Base-by-base conservation (phyloP, 1,139 yeast species). In the Suhomyces terraborum region DNA sequence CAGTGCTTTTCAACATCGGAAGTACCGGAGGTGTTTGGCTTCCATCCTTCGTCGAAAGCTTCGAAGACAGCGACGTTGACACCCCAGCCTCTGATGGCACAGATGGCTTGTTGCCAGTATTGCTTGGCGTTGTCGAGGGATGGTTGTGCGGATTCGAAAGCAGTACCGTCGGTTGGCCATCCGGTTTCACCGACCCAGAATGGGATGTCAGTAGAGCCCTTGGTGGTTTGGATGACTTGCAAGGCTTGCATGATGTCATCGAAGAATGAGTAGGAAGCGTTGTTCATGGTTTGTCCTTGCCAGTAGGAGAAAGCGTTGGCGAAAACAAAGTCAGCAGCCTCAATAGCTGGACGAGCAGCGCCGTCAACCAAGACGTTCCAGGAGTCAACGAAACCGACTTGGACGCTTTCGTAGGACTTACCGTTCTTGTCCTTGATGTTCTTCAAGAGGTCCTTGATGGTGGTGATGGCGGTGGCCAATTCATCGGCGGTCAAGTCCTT, bases 101-200 rank as follows among this genome's bases (percentile, higher is more conserved):
- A 89, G 55, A 91, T 73, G 52, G 88, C 95, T 57, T 87, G 79
- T 65, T 82, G 79, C 95, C 95, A 93, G 80, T 75, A 89, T 56
- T 67, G 64, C 60, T 75, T 73, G 47, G 98, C 97, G 59, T 88
- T 88, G 36, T 64, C 74, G 44, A 80, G 75, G 56, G 82, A 65
- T 56, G 98, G 96, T 35, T 67, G 61, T 42, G 93, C 67, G 50
- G 58, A 41, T 60, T 81, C 87, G 57, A 69, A 89, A 62, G 73
- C 68, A 50, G 88, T 81, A 65, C 98, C 98, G 9, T 75, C 82
- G 33, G 96, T 80, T 61, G 98, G 96, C 96, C 97, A 91, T 55
- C 98, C 98, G 52, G 98, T 93, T 76, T 93, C 98, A 63, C 98
- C 98, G 58, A 91, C 93, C 89, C 93, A 89, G 75, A 91, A 88